Evolutionary conservation across 116 monocot species (phyloP), one percentile per base, ranked within the genome.

Genomic region (Zostera marina): DNA sequence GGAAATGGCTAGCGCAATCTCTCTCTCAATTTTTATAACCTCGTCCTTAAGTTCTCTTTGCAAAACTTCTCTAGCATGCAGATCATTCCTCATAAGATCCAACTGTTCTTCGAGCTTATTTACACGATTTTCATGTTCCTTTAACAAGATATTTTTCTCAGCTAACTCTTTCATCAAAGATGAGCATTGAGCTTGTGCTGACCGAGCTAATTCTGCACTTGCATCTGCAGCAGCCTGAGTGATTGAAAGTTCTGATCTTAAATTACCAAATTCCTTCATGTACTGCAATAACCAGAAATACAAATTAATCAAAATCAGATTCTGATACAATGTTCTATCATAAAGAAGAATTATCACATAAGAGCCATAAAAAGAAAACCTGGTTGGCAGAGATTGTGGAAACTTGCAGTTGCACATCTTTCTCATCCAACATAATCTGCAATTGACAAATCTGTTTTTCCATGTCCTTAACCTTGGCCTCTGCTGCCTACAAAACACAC

Each of bases 11-110:
- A 71, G 52, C 77, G 74, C 69, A 8, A 88, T 81, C 45, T 88
- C 81, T 22, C 68, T 76, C 75, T 94, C 88, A 13, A 94, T 75
- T 62, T 75, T 69, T 8, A 68, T 1, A 25, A 88, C 79, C 66
- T 89, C 89, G 38, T 80, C 89, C 77, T 77, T 88, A 22, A 96
- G 63, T 63, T 85, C 73, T 42, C 14, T 72, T 53, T 89, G 85
- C 52, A 78, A 89, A 17, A 74, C 47, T 44, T 96, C 85, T 48
- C 89, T 85, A 53, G 70, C 70, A 43, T 82, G 63, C 9, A 89
- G 89, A 74, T 85, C 77, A 53, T 80, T 80, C 47, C 85, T 85
- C 9, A 96, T 65, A 58, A 62, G 42, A 60, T 82, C 77, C 49
- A 85, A 41, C 62, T 96, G 81, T 47, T 96, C 85, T 7, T 66